These are phyloP conservation scores for Mycena polygramma DNA, from an alignment of 768 basidiomycete genomes.

Conservation along the genomic window DNA sequence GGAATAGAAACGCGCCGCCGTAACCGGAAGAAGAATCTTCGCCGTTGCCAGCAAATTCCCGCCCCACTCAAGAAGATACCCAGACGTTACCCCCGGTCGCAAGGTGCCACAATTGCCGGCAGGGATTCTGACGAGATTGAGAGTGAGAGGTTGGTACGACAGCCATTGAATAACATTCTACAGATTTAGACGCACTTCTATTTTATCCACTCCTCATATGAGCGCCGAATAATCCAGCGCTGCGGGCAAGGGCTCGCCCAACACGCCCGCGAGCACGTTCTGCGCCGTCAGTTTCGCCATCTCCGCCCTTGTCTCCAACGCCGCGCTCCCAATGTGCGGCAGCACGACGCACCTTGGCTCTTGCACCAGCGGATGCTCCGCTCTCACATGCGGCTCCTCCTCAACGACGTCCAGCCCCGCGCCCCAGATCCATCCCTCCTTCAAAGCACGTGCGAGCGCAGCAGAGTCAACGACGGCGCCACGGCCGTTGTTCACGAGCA, in stretches of 20 bases:
- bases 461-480: slow-evolving; percentile 94
- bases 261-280: slow-evolving; percentile 73
- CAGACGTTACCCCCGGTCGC: too few species aligned
- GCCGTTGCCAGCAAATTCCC: too few species aligned
- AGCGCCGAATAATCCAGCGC: slow-evolving; percentile 18
- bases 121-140: too few species aligned
- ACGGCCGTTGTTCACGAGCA: slow-evolving; percentile 88
- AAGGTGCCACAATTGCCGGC: too few species aligned
- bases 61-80: too few species aligned
- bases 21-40: too few species aligned
- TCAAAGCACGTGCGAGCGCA: slow-evolving; percentile 90
- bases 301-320: slow-evolving; percentile 81
- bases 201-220: neutral
- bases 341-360: slow-evolving; percentile 84
- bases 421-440: slow-evolving; percentile 85
- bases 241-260: slow-evolving; percentile 64
- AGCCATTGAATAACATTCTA: too few species aligned
- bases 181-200: too few species aligned
- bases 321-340: slow-evolving; percentile 94
- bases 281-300: slow-evolving; percentile 84
- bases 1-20: too few species aligned
- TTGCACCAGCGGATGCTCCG: slow-evolving; percentile 84
- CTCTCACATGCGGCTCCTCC: slow-evolving; percentile 85
- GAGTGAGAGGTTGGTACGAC: too few species aligned
- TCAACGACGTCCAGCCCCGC: slow-evolving; percentile 96